phyloP scores from a whole-genome alignment of 306 rosid genomes.

The Lagenaria siceraria region DNA sequence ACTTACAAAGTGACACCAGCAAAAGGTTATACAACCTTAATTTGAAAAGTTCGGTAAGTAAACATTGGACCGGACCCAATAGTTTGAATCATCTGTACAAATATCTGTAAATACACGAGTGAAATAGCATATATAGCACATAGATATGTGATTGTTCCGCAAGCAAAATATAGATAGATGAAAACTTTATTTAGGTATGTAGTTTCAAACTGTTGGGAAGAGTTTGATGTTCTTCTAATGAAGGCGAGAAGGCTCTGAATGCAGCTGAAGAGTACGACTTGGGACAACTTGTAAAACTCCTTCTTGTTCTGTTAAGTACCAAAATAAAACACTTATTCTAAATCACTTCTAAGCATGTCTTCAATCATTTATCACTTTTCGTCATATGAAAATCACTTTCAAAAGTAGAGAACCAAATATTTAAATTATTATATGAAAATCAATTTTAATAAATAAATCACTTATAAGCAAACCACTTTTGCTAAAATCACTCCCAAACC shows the following conservation, averaged over 20 bases:
- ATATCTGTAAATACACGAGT: background rate
- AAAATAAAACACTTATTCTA: background rate
- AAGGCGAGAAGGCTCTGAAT: background rate
- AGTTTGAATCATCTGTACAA: too few relatives aligned
- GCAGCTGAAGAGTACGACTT: background rate
- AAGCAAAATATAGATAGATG: background rate
- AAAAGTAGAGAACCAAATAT: background rate
- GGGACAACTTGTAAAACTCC: conserved; percentile 3
- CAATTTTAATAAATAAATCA: too few relatives aligned
- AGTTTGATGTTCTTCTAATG: background rate
- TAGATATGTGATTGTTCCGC: background rate
- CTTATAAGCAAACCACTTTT: background rate
- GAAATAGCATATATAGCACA: background rate
- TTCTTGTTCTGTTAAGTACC: background rate
- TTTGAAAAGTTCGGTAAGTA: background rate
- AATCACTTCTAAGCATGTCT: too few relatives aligned
- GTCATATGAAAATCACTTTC: too few relatives aligned
- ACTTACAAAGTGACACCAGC: background rate
- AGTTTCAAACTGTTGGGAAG: background rate
- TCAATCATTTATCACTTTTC: too few relatives aligned
- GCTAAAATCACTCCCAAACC: too few relatives aligned
- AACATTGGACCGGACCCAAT: background rate
- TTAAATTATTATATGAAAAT: too few relatives aligned
- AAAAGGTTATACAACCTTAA: background rate
- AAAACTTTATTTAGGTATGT: background rate